Conservation (phyloP, 345 rosid genomes). For the Lagerstroemia speciosa region DNA sequence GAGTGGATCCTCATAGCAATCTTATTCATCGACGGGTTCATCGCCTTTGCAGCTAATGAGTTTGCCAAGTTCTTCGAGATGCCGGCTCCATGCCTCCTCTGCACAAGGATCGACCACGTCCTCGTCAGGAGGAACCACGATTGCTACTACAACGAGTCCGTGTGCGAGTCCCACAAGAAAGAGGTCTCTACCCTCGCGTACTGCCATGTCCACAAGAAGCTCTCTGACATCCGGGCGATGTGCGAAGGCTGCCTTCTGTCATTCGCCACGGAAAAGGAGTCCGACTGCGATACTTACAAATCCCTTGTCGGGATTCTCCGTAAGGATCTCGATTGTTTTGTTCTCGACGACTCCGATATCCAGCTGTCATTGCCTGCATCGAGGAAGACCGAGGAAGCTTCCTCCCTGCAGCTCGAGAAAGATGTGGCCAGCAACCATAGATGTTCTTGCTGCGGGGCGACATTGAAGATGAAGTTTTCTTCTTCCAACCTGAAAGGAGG, state of each 20-base stretch:
- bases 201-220: constrained; percentile 76
- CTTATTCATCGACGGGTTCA: constrained; percentile 58
- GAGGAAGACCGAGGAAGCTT: constrained; percentile 26
- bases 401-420: constrained; percentile 2
- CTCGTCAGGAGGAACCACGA: constrained; percentile 32
- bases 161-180: constrained; percentile 74
- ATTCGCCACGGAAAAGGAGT: constrained; percentile 71
- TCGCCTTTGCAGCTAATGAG: constrained; percentile 56
- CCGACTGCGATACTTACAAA: constrained; percentile 66
- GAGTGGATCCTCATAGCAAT: constrained; percentile 68
- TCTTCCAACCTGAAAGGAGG: constrained; percentile 4
- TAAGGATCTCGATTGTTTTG: constrained; percentile 63
- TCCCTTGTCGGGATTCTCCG: constrained; percentile 70
- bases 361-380: constrained; percentile 31
- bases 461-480: constrained; percentile 35
- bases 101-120: constrained; percentile 73
- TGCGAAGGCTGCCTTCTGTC: constrained; percentile 93
- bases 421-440: constrained; percentile 18
- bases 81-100: constrained; percentile 70
- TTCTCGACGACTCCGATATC: constrained; percentile 50
- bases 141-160: constrained; percentile 71
- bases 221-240: constrained; percentile 68
- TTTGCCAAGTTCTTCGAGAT: constrained; percentile 70
- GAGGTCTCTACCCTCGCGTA: constrained; percentile 67
- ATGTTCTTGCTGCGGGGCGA: constrained; percentile 71